Evolutionary conservation across 768 basidiomycete genomes (phyloP), one percentile per base, ranked within the genome.

Genomic region (Pholiota conissans): DNA sequence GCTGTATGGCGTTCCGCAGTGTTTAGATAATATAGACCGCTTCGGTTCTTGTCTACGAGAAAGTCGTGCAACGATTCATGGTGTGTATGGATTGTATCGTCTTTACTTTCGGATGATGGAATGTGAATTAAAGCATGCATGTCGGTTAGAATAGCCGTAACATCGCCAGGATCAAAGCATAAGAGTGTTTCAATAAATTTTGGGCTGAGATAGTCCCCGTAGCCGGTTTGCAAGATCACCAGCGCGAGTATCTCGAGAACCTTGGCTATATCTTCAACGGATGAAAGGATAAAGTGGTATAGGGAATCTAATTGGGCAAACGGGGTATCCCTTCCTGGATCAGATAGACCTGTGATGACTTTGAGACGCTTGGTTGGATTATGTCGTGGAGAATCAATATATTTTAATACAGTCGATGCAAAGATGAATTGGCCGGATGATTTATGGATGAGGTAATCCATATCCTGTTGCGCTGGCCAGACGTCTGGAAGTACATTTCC

Each of bases 361-460:
- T 59, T 35, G 1, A 62, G 45, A n/a, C 51, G 50, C 8, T 53
- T 26, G 3, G n/a, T 6, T 16, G 61, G 61, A 9, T 56, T 46
- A 11, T 30, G 32, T 5, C 50, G 37, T 16, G 45, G 37, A 9
- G 48, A 53, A 22, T 40, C 30, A 13, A 61, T 49, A 49, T 51
- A 61, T 61, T 56, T 47, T 2, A 59, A 26, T 20, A 59, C 51
- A 1, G 51, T 49, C 0, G 61, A 49, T 1, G 57, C 57, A 26
- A 56, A 62, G 16, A 62, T 59, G 34, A 61, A 61, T 47, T 61
- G 61, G 0, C 57, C 57, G 14, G 61, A 61, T 2, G 61, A 45
- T 28, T 59, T 62, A 3, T 5, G 13, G 8, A 62, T 52, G 8
- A 62, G 24, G 13, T 32, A 20, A 3, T 53, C 14, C 2, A 62